Percentiles rank a stretch among this genome's conserved stretches.
phyloP scores from a whole-genome alignment of 2,329 filamentous ascomycete genomes.

The Neonectria hederae region DNA sequence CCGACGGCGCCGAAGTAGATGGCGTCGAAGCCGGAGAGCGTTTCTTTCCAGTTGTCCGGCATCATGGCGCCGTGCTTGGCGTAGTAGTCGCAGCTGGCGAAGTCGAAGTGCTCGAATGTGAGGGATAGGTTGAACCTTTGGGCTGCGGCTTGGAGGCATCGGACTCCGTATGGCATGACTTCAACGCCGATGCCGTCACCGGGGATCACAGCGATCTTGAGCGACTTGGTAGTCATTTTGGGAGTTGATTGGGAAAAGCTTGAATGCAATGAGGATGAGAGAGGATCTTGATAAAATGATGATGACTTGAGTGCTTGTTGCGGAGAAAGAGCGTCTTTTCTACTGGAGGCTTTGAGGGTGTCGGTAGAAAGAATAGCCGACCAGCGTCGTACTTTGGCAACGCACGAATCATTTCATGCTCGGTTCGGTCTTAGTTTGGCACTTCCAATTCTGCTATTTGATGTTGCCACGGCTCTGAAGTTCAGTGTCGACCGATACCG shows the following conservation, averaged over 20 bases:
- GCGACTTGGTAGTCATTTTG: constrained; percentile 21
- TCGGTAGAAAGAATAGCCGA: constrained; percentile 29
- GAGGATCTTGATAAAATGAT: not conserved
- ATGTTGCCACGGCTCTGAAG: too few relatives aligned
- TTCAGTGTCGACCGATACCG: too few relatives aligned
- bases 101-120: constrained; percentile 70
- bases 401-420: not conserved
- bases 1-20: constrained; percentile 76
- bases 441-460: too few relatives aligned
- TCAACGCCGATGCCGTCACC: constrained; percentile 77
- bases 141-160: constrained; percentile 64
- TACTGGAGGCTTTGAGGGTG: not conserved
- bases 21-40: constrained; percentile 68
- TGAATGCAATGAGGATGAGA: not conserved
- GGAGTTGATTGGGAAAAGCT: too few relatives aligned
- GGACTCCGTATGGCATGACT: constrained; percentile 70
- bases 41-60: constrained; percentile 58
- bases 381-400: not conserved
- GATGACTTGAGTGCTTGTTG: not conserved
- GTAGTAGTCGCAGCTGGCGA: constrained; percentile 72
- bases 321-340: not conserved
- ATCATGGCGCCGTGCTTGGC: constrained; percentile 54
- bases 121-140: constrained; percentile 62
- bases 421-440: not conserved
- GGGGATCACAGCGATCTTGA: constrained; percentile 69